Evolutionary conservation across 805 yeast species (phyloP).

Genomic region (Kuraishia borneana): DNA sequence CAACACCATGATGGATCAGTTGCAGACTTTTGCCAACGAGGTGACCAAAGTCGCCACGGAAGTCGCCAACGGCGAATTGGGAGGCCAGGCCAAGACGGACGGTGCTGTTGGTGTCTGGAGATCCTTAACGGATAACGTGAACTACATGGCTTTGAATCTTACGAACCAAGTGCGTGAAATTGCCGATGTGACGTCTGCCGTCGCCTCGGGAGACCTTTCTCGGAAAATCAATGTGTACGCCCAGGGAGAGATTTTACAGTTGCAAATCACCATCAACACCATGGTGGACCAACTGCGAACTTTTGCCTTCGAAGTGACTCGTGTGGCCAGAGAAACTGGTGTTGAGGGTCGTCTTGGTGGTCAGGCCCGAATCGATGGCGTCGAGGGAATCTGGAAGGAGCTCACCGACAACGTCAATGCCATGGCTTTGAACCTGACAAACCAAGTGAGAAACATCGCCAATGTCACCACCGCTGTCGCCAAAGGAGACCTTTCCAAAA

Average conservation of each 20-base stretch:
- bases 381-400: constrained; percentile 83
- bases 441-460: constrained; percentile 81
- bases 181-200: constrained; percentile 84
- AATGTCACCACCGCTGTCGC: constrained; percentile 85
- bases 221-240: constrained; percentile 83
- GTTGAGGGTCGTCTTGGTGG: constrained; percentile 86
- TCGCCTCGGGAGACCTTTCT: constrained; percentile 76
- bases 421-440: constrained; percentile 80
- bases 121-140: constrained; percentile 72
- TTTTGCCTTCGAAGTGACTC: constrained; percentile 77
- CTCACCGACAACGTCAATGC: constrained; percentile 82
- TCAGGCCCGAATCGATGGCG: constrained; percentile 69
- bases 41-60: constrained; percentile 83
- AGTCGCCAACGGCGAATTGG: constrained; percentile 82
- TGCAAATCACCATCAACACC: constrained; percentile 78
- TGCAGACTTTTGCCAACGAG: constrained; percentile 70
- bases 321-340: constrained; percentile 85
- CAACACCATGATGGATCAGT: constrained; percentile 82
- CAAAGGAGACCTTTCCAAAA: constrained; percentile 68
- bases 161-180: constrained; percentile 84
- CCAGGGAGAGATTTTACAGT: constrained; percentile 78
- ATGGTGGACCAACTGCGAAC: constrained; percentile 82
- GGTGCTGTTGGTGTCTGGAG: constrained; percentile 90
- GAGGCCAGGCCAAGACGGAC: constrained; percentile 78
- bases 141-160: constrained; percentile 78